phyloP scores from a whole-genome alignment of 2,329 filamentous ascomycete species.

The Tolypocladium ophioglossoides region DNA sequence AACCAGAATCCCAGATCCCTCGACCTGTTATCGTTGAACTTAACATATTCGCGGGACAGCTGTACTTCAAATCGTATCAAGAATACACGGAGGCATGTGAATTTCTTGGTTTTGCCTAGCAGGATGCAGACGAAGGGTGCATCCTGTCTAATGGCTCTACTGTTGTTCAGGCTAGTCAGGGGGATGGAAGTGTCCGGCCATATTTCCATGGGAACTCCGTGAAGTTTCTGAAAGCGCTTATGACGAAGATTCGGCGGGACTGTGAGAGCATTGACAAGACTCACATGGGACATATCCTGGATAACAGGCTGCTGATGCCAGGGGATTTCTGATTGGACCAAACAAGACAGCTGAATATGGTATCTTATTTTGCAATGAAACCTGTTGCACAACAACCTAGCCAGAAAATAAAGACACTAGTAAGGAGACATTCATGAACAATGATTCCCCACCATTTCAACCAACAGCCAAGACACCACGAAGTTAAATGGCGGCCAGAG shows the following conservation, averaged over 20 bases:
- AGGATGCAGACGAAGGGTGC: conserved; percentile 9
- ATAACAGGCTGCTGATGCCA: not conserved
- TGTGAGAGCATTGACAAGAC: conserved; percentile 24
- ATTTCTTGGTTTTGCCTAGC: conserved; percentile 35
- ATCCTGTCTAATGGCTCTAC: conserved; percentile 1
- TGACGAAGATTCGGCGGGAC: conserved; percentile 20
- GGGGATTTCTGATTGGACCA: too few species aligned
- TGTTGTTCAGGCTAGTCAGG: not conserved
- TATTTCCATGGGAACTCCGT: conserved; percentile 15
- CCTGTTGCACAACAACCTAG: too few species aligned
- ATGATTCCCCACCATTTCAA: too few species aligned
- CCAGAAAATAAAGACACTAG: too few species aligned
- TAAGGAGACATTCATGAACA: too few species aligned
- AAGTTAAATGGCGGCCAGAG: too few species aligned
- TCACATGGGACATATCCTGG: conserved; percentile 22
- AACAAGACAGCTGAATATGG: too few species aligned
- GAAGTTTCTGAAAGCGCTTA: conserved; percentile 19
- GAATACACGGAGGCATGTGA: conserved; percentile 42
- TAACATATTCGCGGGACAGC: conserved; percentile 54
- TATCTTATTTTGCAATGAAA: too few species aligned
- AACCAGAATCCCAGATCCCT: not conserved
- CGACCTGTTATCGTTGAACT: conserved; percentile 31
- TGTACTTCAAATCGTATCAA: conserved; percentile 42
- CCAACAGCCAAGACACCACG: too few species aligned
- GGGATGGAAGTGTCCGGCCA: not conserved